Evolutionary conservation across 495 filamentous ascomycete species (phyloP), one percentile per base, ranked within the genome.

Genomic region (Neurospora pannonica): DNA sequence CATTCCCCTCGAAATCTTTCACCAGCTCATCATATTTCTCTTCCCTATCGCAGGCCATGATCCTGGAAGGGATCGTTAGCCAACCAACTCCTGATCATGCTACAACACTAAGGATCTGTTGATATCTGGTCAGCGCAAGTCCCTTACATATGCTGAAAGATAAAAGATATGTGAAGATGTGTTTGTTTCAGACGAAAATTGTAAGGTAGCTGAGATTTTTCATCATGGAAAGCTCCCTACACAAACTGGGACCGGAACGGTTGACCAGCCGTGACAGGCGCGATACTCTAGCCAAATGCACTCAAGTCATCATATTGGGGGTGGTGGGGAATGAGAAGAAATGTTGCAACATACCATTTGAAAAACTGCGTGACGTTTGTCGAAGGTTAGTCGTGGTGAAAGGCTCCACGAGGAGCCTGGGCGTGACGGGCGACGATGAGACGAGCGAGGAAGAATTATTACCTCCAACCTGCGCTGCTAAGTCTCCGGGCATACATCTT

Each of bases 231-330:
- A 87, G 84, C 74, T 73, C 78, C 71, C 72, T 74, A 74, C 72
- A 74, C 74, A 42, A 62, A 70, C 76, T 71, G 76, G 80, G 78
- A 73, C 83, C 80, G 85, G 77, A 83, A 86, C 77, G 83, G 81
- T 76, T 75, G 72, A 76, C 78, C 83, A 74, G 70, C 74, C 73
- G 72, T 71, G 77, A 81, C 79, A 81, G 86, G 83, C 78, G 81
- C 87, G 89, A 93, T 97, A 87, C 94, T 98, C 94, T 93, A 98
- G 94, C 94, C 94, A 98, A 98, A 98, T 98, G 94, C 94, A 93
- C 94, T 98, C 94, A 93, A 93, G 94, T 98, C 94, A 98, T 97
- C 94, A 95, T 94, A 80, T 81, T 74, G 42, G 74, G 76, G 76
- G 74, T 54, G 70, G 70, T 70, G 72, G 77, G 78, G 17, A 21